These are phyloP conservation scores for Lipomyces orientalis DNA, from an alignment of 805 yeast species.

Conservation along the genomic window DNA sequence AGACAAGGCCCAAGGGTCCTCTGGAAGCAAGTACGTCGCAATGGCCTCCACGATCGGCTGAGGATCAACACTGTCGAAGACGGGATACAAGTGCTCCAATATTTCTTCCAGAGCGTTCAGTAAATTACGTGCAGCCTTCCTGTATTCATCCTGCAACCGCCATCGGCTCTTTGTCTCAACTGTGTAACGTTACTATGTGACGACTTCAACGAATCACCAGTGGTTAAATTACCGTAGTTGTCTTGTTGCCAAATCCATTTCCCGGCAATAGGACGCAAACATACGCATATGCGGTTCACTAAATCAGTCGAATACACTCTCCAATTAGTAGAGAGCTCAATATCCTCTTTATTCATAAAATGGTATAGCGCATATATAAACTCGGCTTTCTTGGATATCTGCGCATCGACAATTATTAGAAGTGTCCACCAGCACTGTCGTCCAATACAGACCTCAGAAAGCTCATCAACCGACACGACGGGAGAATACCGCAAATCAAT, in stretches of 20 bases:
- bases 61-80: conserved; percentile 2
- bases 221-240: conserved; percentile 12
- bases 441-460: background rate
- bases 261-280: conserved; percentile 22
- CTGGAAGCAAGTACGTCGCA: conserved; percentile 13
- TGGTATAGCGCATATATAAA: background rate
- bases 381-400: conserved; percentile 3
- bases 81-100: conserved; percentile 8
- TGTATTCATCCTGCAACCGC: conserved; percentile 24
- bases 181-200: conserved; percentile 3
- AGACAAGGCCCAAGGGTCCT: conserved; percentile 25
- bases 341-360: conserved; percentile 4
- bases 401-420: background rate
- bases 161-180: conserved; percentile 24
- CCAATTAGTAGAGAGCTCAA: conserved; percentile 6
- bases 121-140: conserved; percentile 11
- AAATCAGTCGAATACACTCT: background rate
- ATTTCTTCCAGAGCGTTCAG: conserved; percentile 14
- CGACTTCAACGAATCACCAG: background rate
- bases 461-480: background rate
- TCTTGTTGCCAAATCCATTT: conserved; percentile 27
- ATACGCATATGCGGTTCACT: conserved; percentile 4
- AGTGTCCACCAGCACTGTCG: background rate
- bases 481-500: too few relatives aligned
- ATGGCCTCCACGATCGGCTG: conserved; percentile 10